A percentile compares a stretch with the other conserved stretches of the same genome.
phyloP scores from a whole-genome alignment of 1,139 yeast genomes.

The Blastobotrys apis region DNA sequence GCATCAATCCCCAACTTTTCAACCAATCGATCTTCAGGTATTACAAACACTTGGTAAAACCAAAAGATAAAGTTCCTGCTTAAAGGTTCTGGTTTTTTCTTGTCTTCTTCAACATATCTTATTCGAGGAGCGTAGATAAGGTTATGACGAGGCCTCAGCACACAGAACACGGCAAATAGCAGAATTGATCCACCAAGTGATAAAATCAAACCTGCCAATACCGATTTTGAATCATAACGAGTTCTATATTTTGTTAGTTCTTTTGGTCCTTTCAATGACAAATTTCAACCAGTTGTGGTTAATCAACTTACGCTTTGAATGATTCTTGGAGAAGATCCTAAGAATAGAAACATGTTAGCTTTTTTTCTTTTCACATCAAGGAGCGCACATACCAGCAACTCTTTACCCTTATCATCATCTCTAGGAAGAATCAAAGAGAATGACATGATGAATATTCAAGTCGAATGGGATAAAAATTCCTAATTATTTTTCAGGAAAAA shows the following conservation, averaged over 20 bases:
- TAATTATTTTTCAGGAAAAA: neutral
- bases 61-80: constrained; percentile 29
- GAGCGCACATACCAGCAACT: constrained; percentile 12
- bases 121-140: constrained; percentile 37
- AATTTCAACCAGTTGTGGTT: too few relatives aligned
- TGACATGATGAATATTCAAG: neutral
- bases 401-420: constrained; percentile 12
- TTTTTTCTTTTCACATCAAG: neutral
- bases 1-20: constrained; percentile 39
- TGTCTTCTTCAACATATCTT: constrained; percentile 23
- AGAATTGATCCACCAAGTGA: constrained; percentile 36
- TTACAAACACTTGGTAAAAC: constrained; percentile 27
- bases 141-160: constrained; percentile 35
- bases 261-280: too few relatives aligned
- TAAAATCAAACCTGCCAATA: constrained; percentile 35
- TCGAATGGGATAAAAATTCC: neutral
- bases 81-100: constrained; percentile 24
- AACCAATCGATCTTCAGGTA: constrained; percentile 30
- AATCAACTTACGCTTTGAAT: constrained; percentile 7
- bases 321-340: constrained; percentile 16
- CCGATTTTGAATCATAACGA: constrained; percentile 31
- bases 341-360: neutral
- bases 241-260: neutral
- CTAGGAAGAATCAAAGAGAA: neutral
- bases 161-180: constrained; percentile 31